These are phyloP conservation scores for Colletotrichum sp. DNA, from an alignment of 2,329 filamentous ascomycete genomes.

Conservation along the genomic window DNA sequence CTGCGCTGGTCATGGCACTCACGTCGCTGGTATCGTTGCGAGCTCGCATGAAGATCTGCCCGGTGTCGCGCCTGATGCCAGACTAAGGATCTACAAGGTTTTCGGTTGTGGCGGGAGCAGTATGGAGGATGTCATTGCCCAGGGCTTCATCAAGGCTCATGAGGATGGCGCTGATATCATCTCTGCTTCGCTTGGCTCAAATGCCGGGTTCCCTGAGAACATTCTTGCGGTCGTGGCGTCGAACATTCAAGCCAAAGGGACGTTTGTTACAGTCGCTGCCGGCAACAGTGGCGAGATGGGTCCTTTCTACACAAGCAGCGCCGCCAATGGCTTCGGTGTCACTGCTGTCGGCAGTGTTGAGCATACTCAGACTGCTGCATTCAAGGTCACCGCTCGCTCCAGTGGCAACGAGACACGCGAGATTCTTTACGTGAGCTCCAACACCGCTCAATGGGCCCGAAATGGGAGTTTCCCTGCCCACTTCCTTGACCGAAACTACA, in stretches of 20 bases:
- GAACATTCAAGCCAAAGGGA: background rate
- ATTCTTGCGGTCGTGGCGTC: background rate
- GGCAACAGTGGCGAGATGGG: constrained; percentile 10
- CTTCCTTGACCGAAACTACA: background rate
- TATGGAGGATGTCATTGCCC: constrained; percentile 15
- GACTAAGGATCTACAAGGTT: constrained; percentile 43
- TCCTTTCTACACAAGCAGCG: constrained; percentile 4
- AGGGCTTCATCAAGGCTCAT: constrained; percentile 19
- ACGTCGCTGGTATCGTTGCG: background rate
- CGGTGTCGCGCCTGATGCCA: constrained; percentile 45
- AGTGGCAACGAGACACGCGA: background rate
- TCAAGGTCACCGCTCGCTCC: background rate
- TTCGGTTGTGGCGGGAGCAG: constrained; percentile 30
- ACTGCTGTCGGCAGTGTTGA: constrained; percentile 3
- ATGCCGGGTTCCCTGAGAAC: constrained; percentile 28
- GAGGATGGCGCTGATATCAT: constrained; percentile 35
- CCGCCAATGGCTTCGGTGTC: background rate
- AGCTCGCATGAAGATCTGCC: constrained; percentile 36
- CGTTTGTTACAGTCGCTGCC: background rate
- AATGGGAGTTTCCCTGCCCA: background rate
- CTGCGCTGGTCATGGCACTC: constrained; percentile 26
- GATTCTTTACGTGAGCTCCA: background rate
- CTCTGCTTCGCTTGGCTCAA: constrained; percentile 29
- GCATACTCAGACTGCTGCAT: background rate
- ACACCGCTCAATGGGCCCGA: background rate